Conservation (phyloP, 768 basidiomycete genomes). For the Mycena capillaripes region DNA sequence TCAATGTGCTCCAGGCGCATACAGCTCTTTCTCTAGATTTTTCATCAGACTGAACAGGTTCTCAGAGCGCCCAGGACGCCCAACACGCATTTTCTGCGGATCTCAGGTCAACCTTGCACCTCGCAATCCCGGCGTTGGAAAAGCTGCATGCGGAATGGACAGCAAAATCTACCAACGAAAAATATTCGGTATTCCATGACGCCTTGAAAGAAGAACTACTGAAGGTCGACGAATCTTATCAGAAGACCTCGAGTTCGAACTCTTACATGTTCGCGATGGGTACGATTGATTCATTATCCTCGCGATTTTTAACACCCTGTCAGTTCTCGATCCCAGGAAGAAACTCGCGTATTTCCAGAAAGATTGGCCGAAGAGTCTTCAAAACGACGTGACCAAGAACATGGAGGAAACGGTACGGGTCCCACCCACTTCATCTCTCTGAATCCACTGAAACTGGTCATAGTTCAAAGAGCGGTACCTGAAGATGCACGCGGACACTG, state of each 20-base stretch:
- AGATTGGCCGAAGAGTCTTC: no score
- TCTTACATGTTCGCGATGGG: background rate
- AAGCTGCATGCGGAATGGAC: constrained; percentile 46
- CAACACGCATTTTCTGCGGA: no score
- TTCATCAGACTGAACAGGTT: no score
- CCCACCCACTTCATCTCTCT: no score
- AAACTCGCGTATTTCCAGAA: no score
- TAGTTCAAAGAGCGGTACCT: background rate
- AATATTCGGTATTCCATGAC: constrained; percentile 29
- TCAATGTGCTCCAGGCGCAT: background rate
- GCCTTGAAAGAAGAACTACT: constrained; percentile 42
- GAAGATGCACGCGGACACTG: background rate
- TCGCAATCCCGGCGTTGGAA: constrained; percentile 31
- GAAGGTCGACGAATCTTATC: constrained; percentile 47
- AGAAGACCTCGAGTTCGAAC: background rate
- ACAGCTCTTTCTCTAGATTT: background rate
- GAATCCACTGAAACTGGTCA: background rate
- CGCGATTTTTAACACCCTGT: no score
- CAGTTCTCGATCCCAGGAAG: no score
- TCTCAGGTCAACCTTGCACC: constrained; percentile 50
- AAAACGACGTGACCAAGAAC: no score
- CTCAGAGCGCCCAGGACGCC: no score
- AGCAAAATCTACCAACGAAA: constrained; percentile 42
- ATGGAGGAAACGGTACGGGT: no score
- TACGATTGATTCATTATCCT: no score